phyloP scores from a whole-genome alignment of 2,329 filamentous ascomycete species.

The Elsinoe batatas region DNA sequence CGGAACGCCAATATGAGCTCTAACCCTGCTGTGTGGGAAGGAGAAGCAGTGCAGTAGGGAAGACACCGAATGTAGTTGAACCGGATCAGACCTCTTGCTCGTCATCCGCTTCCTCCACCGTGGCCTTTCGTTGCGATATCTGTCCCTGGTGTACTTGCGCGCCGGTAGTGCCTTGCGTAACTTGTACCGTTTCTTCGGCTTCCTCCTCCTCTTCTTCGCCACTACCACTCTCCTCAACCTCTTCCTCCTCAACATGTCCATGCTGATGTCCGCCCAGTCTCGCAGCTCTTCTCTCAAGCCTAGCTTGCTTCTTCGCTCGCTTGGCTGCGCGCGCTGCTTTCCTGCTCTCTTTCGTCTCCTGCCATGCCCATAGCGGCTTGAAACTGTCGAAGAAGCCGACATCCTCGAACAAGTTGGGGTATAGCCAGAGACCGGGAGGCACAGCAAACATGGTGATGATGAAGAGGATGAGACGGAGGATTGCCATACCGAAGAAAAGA shows the following conservation, averaged over 20 bases:
- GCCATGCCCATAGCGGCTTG: slow-evolving; percentile 94
- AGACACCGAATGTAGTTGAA: not conserved
- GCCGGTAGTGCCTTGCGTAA: slow-evolving; percentile 19
- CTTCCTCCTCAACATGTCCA: slow-evolving; percentile 12
- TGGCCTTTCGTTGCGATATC: slow-evolving; percentile 21
- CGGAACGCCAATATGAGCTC: slow-evolving; percentile 1
- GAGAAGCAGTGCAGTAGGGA: not conserved
- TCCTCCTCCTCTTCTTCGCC: slow-evolving; percentile 15
- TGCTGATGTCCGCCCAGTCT: slow-evolving; percentile 15
- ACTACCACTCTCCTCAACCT: slow-evolving; percentile 16
- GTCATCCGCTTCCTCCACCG: slow-evolving; percentile 25
- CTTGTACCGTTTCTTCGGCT: slow-evolving; percentile 13
- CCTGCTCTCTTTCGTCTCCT: slow-evolving; percentile 40
- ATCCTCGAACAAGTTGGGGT: slow-evolving; percentile 95
- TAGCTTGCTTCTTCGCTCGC: slow-evolving; percentile 29
- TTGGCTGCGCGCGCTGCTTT: slow-evolving; percentile 27
- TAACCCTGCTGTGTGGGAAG: not conserved
- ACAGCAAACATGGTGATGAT: slow-evolving; percentile 78
- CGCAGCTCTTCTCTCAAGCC: slow-evolving; percentile 23
- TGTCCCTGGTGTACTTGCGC: slow-evolving; percentile 15
- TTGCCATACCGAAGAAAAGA: slow-evolving; percentile 94
- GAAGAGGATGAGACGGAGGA: slow-evolving; percentile 92
- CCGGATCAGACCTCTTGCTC: not conserved
- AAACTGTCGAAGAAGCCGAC: slow-evolving; percentile 98
- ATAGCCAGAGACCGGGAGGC: slow-evolving; percentile 90